Evolutionary conservation across 371 early-diverging fungal genomes (phyloP), one percentile per base, ranked within the genome.

Genomic region (Zopfochytrium polystomum): DNA sequence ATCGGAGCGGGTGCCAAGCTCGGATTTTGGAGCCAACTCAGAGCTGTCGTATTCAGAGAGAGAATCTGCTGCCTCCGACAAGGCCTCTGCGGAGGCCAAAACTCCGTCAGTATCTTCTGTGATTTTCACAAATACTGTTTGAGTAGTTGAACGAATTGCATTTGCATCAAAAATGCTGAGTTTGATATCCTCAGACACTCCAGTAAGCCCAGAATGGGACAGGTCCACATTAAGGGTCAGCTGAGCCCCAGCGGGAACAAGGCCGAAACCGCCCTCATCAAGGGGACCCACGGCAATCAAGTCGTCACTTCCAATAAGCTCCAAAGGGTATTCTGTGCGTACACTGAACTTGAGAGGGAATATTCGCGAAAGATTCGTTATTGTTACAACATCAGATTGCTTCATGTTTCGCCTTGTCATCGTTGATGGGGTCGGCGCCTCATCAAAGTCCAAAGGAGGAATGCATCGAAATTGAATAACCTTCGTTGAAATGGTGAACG

Each of bases 111-210:
- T 66, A 46, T 78, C 79, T 33, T 89, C 89, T 23, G 85, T 84
- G 4, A 90, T 78, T 47, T 80, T 80, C 35, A 91, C 80, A 22
- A 79, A 65, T 18, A 89, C 76, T 0, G 86, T 83, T 45, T 88
- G 87, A 44, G 82, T 73, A 25, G 75, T 80, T 30, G 80, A 75
- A 5, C 72, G 70, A n/a, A 87, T 63, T 6, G 90, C 87, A 66
- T 89, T 81, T 47, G 79, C 49, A 77, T 91, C 91, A 49, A 80
- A 75, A n/a, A 91, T 71, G 58, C 80, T 81, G 29, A 91, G 70
- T 61, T 87, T 87, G 58, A 91, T 77, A 53, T 89, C 88, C n/a
- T 88, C 92, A 0, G 91, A 91, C 38, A 90, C 77, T 31, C 80
- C 82, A 20, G 34, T 43, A 54, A 87, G 81, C 2, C 76, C 73